These are phyloP conservation scores for Cyberlindnera americana DNA, from an alignment of 805 yeast species.

Conservation along the genomic window DNA sequence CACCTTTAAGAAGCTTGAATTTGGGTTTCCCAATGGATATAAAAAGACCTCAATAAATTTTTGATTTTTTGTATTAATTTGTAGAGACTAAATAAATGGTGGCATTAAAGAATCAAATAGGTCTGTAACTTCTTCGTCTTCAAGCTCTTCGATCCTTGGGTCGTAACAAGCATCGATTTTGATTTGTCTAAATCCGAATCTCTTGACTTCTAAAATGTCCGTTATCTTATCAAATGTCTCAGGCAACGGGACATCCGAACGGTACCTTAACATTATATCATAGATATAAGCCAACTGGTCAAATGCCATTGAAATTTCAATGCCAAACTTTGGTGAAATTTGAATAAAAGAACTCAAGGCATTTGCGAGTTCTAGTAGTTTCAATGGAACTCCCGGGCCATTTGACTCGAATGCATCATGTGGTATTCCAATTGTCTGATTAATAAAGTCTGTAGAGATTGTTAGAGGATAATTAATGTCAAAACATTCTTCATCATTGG, in stretches of 20 bases:
- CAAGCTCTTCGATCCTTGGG: slow-evolving; percentile 5
- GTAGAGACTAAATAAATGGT: too few relatives aligned
- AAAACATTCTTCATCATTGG: slow-evolving; percentile 11
- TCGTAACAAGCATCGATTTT: neutral
- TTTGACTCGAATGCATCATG: slow-evolving; percentile 24
- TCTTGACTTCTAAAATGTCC: slow-evolving; percentile 13
- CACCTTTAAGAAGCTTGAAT: slow-evolving; percentile 27
- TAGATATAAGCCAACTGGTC: slow-evolving; percentile 21
- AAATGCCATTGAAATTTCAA: slow-evolving; percentile 15
- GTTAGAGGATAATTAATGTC: slow-evolving; percentile 19
- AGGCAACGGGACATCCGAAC: slow-evolving; percentile 18
- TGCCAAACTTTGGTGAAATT: slow-evolving; percentile 7
- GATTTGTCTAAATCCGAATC: slow-evolving; percentile 12
- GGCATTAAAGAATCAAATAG: neutral
- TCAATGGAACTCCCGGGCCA: slow-evolving; percentile 24
- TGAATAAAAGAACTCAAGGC: slow-evolving; percentile 15
- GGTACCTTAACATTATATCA: slow-evolving; percentile 17
- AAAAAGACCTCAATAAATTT: slow-evolving; percentile 4
- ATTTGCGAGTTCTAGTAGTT: slow-evolving; percentile 23
- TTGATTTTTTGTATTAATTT: neutral
- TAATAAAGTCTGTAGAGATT: slow-evolving; percentile 21
- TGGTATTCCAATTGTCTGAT: slow-evolving; percentile 15
- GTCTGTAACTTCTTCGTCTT: neutral
- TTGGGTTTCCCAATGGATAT: slow-evolving; percentile 26
- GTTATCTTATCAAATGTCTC: slow-evolving; percentile 11